These are phyloP conservation scores for Curvularia lunata DNA, from an alignment of 2,329 filamentous ascomycete genomes.

Conservation along the genomic window DNA sequence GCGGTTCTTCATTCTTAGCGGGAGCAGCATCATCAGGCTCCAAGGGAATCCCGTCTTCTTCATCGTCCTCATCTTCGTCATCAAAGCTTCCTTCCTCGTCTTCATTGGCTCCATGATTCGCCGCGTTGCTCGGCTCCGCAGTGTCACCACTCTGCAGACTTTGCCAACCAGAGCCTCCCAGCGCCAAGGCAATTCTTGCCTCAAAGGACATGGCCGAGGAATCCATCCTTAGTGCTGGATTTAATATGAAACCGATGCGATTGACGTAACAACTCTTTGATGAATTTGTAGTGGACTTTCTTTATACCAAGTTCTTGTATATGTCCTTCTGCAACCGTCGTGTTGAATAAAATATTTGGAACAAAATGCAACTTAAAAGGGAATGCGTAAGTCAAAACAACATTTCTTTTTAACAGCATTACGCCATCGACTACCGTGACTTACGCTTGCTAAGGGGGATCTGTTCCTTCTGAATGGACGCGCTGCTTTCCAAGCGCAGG, in stretches of 20 bases:
- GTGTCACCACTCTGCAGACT: conserved; percentile 12
- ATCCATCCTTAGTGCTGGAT: conserved; percentile 1
- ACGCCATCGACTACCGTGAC: not conserved
- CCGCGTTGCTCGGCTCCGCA: not conserved
- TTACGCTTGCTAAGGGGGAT: not conserved
- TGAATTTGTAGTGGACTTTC: not conserved
- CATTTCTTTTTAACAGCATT: not conserved
- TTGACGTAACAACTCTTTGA: not conserved
- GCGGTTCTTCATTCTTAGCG: not conserved
- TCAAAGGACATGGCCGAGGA: conserved; percentile 20
- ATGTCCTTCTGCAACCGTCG: not conserved
- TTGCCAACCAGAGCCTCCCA: conserved; percentile 23
- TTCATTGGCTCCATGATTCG: not conserved
- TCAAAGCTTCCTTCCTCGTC: not conserved
- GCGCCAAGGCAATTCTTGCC: conserved; percentile 20
- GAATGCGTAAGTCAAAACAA: not conserved
- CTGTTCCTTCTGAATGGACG: not conserved
- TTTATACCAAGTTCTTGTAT: not conserved
- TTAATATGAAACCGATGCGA: not conserved
- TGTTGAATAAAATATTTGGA: not conserved
- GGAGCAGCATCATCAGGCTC: not conserved
- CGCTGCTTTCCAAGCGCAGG: not conserved
- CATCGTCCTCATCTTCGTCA: not conserved
- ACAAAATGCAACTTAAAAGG: not conserved
- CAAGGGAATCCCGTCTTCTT: not conserved